Base-by-base conservation (phyloP, 2,329 filamentous ascomycete genomes). In the Aureobasidium uvarum region DNA sequence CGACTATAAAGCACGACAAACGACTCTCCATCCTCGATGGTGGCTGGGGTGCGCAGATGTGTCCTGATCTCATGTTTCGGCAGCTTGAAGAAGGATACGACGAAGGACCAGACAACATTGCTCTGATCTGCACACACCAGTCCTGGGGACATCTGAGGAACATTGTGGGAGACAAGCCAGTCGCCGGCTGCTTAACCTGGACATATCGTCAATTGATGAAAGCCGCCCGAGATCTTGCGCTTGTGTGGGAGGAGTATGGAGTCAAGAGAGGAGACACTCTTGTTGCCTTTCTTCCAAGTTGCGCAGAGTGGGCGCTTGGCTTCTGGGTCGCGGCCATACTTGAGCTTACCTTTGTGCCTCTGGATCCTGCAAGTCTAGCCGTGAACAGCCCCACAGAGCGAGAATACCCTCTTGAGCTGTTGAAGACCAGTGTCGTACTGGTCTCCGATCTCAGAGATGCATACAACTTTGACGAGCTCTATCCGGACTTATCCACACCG, bases 101-200 rank as follows among this genome's bases (percentile, higher is more conserved):
- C 23, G 20, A 50, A 28, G 58, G 36, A 20, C 58, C 58, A 8
- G 45, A 62, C 33, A 51, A 50, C 14, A 31, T 62, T 16, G 58
- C 58, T 28, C 46, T 62, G 31, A 62, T 62, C 31, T 62, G 58
- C 33, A 41, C 31, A n/a, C 58, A 62, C 5, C 58, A 62, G 36
- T 51, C 43, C 1, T 62, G 39, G 33, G 43, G 45, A 16, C 28
- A 51, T 51, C 58, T 62, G 10, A 28, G 13, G 16, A 16, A n/a
- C 4, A 25, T 62, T 3, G 58, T 41, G 7, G 58, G 58, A 31
- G 20, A 23, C 1, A 4, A 25, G 8, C 20, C 31, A 3, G 20
- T 8, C 5, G 20, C 28, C 10, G 58, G 58, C 33, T 50, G 46
- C 25, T 36, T 62, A 8, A 62, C 58, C 8, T 62, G 45, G 58